Conservation (phyloP, 768 basidiomycete species). For the Clathrus columnatus region DNA sequence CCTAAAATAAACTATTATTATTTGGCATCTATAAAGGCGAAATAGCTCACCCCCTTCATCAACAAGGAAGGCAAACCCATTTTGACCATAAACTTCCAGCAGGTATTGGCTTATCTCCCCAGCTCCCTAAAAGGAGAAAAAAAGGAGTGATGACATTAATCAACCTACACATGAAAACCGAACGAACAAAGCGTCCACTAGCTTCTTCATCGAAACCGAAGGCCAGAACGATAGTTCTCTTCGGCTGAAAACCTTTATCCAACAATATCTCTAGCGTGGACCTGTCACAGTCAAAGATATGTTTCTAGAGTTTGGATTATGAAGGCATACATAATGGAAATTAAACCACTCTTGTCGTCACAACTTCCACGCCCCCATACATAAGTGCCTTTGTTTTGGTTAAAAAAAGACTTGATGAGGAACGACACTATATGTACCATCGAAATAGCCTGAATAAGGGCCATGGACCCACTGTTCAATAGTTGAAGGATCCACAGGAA, state of each 20-base stretch:
- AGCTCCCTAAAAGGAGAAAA: conserved; percentile 31
- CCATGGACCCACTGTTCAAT: conserved; percentile 49
- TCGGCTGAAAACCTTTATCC: conserved; percentile 53
- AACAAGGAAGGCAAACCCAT: conserved; percentile 69
- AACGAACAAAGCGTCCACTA: conserved; percentile 36
- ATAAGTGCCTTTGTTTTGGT: conserved; percentile 30
- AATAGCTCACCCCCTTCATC: conserved; percentile 71
- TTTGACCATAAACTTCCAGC: conserved; percentile 52
- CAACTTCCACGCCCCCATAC: conserved; percentile 71
- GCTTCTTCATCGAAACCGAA: conserved; percentile 77
- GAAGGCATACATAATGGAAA: conserved; percentile 47
- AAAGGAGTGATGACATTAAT: conserved; percentile 4
- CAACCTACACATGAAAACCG: background rate
- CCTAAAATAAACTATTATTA: conserved; percentile 25
- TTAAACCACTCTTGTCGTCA: conserved; percentile 71
- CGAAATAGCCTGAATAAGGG: conserved; percentile 55
- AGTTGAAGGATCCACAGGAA: conserved; percentile 53
- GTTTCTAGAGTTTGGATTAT: background rate
- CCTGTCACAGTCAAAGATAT: conserved; percentile 20
- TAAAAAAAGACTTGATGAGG: conserved; percentile 1
- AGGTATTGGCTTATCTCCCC: conserved; percentile 34
- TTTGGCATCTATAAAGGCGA: background rate
- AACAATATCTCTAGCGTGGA: conserved; percentile 57
- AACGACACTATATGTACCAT: conserved; percentile 28
- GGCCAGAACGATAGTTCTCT: conserved; percentile 50